Evolutionary conservation across 805 yeast genomes (phyloP).

Genomic region (Torulaspora indica): DNA sequence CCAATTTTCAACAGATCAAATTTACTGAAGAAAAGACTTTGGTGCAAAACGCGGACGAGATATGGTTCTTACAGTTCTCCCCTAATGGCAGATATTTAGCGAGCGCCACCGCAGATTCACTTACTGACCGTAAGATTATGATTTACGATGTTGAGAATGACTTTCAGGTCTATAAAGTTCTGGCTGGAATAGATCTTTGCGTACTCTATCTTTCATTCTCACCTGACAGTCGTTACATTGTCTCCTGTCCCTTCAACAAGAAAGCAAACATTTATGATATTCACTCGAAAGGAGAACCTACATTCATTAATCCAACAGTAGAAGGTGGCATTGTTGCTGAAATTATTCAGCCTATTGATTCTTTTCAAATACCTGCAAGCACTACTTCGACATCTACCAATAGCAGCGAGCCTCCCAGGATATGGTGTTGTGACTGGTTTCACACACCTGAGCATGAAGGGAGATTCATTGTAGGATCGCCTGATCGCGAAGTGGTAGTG

Average conservation of each 20-base stretch:
- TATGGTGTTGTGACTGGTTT: slow-evolving; percentile 67
- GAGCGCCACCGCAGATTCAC: slow-evolving; percentile 59
- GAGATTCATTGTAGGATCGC: slow-evolving; percentile 66
- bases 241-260: slow-evolving; percentile 71
- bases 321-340: slow-evolving; percentile 21
- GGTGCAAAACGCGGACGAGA: slow-evolving; percentile 60
- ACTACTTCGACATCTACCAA: slow-evolving; percentile 6
- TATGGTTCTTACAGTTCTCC: slow-evolving; percentile 78
- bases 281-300: slow-evolving; percentile 34
- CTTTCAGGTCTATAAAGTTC: slow-evolving; percentile 37
- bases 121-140: slow-evolving; percentile 47
- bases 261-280: slow-evolving; percentile 67
- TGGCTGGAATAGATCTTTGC: slow-evolving; percentile 47
- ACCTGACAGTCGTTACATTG: slow-evolving; percentile 58
- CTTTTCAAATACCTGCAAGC: slow-evolving; percentile 21
- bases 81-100: slow-evolving; percentile 72
- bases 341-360: slow-evolving; percentile 31
- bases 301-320: slow-evolving; percentile 17
- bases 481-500: slow-evolving; percentile 58
- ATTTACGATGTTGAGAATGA: slow-evolving; percentile 59
- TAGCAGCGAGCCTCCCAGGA: slow-evolving; percentile 30
- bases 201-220: slow-evolving; percentile 73
- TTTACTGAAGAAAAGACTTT: slow-evolving; percentile 23
- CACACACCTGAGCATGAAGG: slow-evolving; percentile 42
- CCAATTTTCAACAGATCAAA: slow-evolving; percentile 20